Base-by-base conservation (phyloP, 805 yeast genomes). In the Candida oleophila region DNA sequence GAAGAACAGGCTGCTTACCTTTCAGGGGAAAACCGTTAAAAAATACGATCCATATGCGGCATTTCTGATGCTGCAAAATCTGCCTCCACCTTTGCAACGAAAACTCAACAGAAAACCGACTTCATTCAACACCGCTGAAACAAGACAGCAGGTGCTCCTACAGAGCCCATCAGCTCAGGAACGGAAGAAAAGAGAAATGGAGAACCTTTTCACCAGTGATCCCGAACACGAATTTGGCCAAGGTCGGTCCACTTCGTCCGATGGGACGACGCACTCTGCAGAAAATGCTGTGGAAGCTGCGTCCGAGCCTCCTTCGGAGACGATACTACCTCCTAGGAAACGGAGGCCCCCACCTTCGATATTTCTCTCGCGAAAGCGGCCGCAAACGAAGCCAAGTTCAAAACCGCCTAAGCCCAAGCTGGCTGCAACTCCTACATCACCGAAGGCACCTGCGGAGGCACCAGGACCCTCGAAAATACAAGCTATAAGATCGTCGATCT, bases 1-100 rank as follows among this genome's bases (percentile, higher is more conserved):
- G n/a, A 67, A 61, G 52, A 52, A 54, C 41, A 53, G 77, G 38
- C 57, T 63, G 33, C 50, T 64, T 34, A 68, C 69, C 64, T 71
- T 71, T 49, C 54, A 11, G 51, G 41, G 46, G 46, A 37, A 39
- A 28, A 46, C 44, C 44, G 44, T 44, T 28, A 22, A 41, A n/a
- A 52, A 46, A 30, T 55, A 61, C 45, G 63, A 61, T 49, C 59
- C 66, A 2, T 64, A 54, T 47, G 62, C 56, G 41, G 61, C 57
- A 14, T 61, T 61, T 38, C 4, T 4, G 15, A 7, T 4, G 15
- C 41, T 5, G 5, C 16, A 28, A n/a, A 4, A 20, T n/a, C 25
- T 21, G 41, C 28, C n/a, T 3, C n/a, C 41, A 18, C 39, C 39
- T 20, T 12, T 25, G 5, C 9, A 25, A 25, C 30, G 30, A 7